Evolutionary conservation across 78 protist species (phyloP).

Genomic region (Dictyostelium brefeldianum): DNA sequence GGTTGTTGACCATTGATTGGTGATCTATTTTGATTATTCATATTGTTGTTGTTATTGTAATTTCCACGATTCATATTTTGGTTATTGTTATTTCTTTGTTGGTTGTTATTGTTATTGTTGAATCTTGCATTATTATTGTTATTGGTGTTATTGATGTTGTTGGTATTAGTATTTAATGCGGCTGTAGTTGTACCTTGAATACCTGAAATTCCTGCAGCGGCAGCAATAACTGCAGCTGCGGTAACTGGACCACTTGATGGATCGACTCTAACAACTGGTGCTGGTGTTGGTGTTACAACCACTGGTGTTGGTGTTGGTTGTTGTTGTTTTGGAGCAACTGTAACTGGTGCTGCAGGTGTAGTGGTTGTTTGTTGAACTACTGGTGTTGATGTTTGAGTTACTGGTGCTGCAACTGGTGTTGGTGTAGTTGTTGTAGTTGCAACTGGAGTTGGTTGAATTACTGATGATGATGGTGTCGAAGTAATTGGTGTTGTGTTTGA

Average conservation of each 20-base stretch:
- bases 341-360: neutral
- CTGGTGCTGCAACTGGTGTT: neutral
- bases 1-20: neutral
- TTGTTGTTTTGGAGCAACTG: neutral
- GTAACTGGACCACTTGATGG: neutral
- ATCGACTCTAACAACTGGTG: neutral
- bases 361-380: neutral
- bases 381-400: neutral
- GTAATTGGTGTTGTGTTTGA: neutral
- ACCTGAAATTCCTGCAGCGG: constrained; percentile 27
- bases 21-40: neutral
- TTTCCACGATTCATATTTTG: constrained; percentile 44
- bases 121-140: neutral
- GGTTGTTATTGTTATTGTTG: constrained; percentile 10
- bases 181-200: constrained; percentile 33
- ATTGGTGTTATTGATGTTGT: constrained; percentile 8
- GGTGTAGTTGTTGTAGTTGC: neutral
- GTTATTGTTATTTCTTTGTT: constrained; percentile 38
- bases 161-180: neutral
- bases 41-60: constrained; percentile 9
- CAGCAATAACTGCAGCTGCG: constrained; percentile 39
- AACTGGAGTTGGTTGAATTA: neutral
- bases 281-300: neutral
- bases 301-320: neutral
- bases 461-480: neutral